Evolutionary conservation across 768 basidiomycete genomes (phyloP).

Genomic region (Neoboletus brunneissimus): DNA sequence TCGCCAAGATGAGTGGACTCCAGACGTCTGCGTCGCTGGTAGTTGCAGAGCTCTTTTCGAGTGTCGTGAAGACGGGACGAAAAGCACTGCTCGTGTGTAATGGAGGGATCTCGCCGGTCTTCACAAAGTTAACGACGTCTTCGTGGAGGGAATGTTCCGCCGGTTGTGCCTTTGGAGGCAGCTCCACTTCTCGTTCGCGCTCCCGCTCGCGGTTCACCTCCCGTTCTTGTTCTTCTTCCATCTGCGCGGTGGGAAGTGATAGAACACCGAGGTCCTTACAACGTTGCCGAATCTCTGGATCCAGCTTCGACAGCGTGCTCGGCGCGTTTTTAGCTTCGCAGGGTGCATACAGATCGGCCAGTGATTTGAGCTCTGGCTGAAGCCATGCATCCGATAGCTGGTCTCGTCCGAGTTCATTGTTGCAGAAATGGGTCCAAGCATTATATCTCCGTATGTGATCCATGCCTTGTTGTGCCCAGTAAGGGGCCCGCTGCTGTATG

Average conservation of each 20-base stretch:
- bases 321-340: too few species aligned
- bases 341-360: slow-evolving; percentile 35
- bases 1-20: too few species aligned
- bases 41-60: too few species aligned
- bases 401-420: neutral
- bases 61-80: too few species aligned
- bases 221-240: slow-evolving; percentile 46
- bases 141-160: too few species aligned
- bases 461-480: slow-evolving; percentile 26
- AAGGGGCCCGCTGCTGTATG: neutral
- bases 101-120: too few species aligned
- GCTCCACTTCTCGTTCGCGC: too few species aligned
- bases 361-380: slow-evolving; percentile 34
- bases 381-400: slow-evolving; percentile 32
- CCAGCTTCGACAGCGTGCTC: too few species aligned
- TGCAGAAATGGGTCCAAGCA: slow-evolving; percentile 13
- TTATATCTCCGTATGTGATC: slow-evolving; percentile 4
- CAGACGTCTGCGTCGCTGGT: too few species aligned
- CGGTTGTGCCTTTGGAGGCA: too few species aligned
- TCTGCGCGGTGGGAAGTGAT: slow-evolving; percentile 6
- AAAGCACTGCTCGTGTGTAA: too few species aligned
- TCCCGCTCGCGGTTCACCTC: slow-evolving; percentile 33
- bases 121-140: too few species aligned
- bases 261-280: slow-evolving; percentile 12
- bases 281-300: neutral